Conservation (phyloP, 495 filamentous ascomycete genomes). For the Bathelium albidoporum region DNA sequence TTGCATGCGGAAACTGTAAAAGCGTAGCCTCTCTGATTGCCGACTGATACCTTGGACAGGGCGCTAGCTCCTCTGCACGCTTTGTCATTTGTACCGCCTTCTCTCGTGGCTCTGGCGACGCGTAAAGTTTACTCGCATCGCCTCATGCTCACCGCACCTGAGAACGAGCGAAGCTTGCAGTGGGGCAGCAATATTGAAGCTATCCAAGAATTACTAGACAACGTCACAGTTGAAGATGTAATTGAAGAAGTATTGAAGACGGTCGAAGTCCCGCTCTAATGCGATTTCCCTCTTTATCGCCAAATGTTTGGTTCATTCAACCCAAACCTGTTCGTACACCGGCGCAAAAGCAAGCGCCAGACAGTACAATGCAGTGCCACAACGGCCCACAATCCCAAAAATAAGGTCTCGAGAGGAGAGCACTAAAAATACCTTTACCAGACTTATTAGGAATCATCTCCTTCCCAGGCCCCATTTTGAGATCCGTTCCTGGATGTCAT, state of each 20-base stretch:
- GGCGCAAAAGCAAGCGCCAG: neutral
- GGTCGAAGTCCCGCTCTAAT: conserved; percentile 60
- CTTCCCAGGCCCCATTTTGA: conserved; percentile 73
- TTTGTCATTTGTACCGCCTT: conserved; percentile 71
- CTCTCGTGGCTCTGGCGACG: conserved; percentile 71
- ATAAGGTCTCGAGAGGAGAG: neutral
- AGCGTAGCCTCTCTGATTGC: too few relatives aligned
- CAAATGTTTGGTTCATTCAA: neutral
- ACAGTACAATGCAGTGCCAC: neutral
- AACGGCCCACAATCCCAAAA: neutral
- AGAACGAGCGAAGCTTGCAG: conserved; percentile 76
- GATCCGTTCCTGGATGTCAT: conserved; percentile 78
- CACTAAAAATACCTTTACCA: neutral
- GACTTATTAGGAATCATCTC: conserved; percentile 32
- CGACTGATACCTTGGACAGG: conserved; percentile 23
- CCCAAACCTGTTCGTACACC: neutral
- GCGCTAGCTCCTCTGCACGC: conserved; percentile 76
- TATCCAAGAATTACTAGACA: conserved; percentile 53
- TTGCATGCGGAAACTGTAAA: too few relatives aligned
- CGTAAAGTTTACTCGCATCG: conserved; percentile 84
- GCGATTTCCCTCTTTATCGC: neutral
- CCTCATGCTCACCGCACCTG: conserved; percentile 54
- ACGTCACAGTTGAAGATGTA: conserved; percentile 62
- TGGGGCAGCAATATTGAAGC: conserved; percentile 76
- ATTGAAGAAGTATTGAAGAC: conserved; percentile 69